These are phyloP conservation scores for Gentiana macrophylla DNA, from an alignment of 257 asterid species.

Conservation along the genomic window DNA sequence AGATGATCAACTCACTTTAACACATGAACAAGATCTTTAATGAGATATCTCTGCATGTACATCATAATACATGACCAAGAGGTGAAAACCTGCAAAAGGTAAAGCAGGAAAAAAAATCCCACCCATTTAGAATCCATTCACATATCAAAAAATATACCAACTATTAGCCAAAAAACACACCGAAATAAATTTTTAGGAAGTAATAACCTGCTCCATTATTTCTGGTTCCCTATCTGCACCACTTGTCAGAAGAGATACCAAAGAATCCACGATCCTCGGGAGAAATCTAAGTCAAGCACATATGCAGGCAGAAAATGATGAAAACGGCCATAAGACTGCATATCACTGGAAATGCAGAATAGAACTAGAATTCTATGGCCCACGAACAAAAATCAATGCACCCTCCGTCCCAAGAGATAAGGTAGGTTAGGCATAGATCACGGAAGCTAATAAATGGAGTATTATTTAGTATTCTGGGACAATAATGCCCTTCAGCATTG, in stretches of 20 bases:
- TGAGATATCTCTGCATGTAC: slow-evolving; percentile 75
- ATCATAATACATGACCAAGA: slow-evolving; percentile 78
- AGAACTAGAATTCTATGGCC: too few species aligned
- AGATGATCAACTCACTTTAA: slow-evolving; percentile 43
- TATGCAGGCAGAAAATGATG: neutral
- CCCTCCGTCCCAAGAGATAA: too few species aligned
- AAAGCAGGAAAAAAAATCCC: slow-evolving; percentile 13
- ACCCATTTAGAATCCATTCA: slow-evolving; percentile 8
- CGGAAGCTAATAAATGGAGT: too few species aligned
- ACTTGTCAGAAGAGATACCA: slow-evolving; percentile 52
- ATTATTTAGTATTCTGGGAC: too few species aligned
- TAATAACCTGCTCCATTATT: slow-evolving; percentile 66
- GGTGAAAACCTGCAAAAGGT: slow-evolving; percentile 60
- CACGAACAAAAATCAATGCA: too few species aligned
- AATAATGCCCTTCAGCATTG: too few species aligned
- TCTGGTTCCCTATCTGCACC: slow-evolving; percentile 96
- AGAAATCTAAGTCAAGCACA: slow-evolving; percentile 52
- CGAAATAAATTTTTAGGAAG: slow-evolving; percentile 7
- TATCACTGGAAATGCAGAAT: too few species aligned
- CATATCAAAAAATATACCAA: slow-evolving; percentile 4
- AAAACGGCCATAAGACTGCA: too few species aligned
- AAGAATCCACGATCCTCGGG: slow-evolving; percentile 41
- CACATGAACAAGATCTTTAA: slow-evolving; percentile 39
- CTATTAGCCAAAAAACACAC: neutral
- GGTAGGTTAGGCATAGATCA: too few species aligned